A percentile compares a stretch with the other conserved stretches of the same genome.
Evolutionary conservation across 331 rosid species (phyloP).

Genomic region (Quercus tomentella): DNA sequence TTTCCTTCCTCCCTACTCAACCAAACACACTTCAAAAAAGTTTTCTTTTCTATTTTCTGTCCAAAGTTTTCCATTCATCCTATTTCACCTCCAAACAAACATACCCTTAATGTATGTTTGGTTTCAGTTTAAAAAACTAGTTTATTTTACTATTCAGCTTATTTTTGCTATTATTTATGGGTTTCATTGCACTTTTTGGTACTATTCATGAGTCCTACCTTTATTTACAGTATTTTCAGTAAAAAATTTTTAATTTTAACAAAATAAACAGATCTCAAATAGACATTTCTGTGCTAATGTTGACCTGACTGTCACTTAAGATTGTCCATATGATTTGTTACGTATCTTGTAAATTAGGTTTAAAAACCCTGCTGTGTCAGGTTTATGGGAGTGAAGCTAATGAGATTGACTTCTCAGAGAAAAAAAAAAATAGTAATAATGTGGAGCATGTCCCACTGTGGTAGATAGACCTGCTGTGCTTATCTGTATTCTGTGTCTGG

Average conservation of each 20-base stretch:
- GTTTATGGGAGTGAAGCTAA: background rate
- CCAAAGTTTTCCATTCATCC: too few species aligned
- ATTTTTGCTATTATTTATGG: fast-evolving
- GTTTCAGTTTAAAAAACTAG: fast-evolving
- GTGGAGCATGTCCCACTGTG: background rate
- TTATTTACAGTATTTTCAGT: too few species aligned
- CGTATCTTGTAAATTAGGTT: background rate
- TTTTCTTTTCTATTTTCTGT: too few species aligned
- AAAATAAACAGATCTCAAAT: fast-evolving
- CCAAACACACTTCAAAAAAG: too few species aligned
- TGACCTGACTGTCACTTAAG: background rate
- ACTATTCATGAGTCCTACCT: fast-evolving
- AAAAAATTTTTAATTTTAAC: background rate
- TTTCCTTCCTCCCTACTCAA: too few species aligned
- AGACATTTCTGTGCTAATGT: background rate
- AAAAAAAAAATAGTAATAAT: too few species aligned
- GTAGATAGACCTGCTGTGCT: background rate
- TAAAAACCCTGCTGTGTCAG: background rate
- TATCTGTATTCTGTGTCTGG: background rate
- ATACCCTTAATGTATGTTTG: too few species aligned
- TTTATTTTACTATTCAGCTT: too few species aligned
- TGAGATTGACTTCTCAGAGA: background rate
- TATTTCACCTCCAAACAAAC: too few species aligned
- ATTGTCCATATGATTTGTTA: background rate
- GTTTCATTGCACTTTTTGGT: fast-evolving